Percentiles rank a stretch among this genome's conserved stretches.
Evolutionary conservation across 2,329 filamentous ascomycete species (phyloP).

Genomic region (Apiospora malaysiana): DNA sequence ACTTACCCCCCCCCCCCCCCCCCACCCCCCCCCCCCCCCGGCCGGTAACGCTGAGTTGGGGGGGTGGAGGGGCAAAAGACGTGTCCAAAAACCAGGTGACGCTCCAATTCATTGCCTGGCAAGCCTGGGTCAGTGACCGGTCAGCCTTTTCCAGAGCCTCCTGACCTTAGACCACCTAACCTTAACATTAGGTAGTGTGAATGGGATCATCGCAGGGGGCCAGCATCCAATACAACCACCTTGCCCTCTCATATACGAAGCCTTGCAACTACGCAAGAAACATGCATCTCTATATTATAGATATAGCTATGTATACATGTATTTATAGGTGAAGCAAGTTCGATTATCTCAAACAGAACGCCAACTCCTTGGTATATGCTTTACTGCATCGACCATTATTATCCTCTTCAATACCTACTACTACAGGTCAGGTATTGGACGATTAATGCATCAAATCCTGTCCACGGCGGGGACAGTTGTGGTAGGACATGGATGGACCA

Average conservation of each 20-base stretch:
- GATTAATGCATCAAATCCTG: no score
- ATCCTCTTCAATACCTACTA: no score
- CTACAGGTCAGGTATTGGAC: no score
- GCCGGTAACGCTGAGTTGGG: not conserved
- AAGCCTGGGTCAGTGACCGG: not conserved
- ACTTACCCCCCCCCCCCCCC: no score
- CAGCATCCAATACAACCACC: slow-evolving; percentile 1
- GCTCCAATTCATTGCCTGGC: not conserved
- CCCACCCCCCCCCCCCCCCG: no score
- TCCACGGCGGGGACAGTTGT: no score
- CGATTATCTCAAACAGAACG: not conserved
- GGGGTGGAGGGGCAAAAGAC: not conserved
- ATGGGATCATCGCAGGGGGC: slow-evolving; percentile 18
- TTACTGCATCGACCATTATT: not conserved
- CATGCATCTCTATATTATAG: no score
- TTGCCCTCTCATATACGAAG: not conserved
- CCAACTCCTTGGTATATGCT: not conserved
- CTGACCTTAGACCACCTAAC: no score
- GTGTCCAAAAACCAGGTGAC: slow-evolving; percentile 11
- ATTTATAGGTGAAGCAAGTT: not conserved
- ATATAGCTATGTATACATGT: not conserved
- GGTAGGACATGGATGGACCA: no score
- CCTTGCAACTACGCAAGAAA: not conserved
- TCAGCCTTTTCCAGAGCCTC: slow-evolving; percentile 18
- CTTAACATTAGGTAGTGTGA: not conserved